Percentiles rank a stretch among this genome's conserved stretches.
Evolutionary conservation across 768 basidiomycete genomes (phyloP).

Genomic region (Hypholoma fasciculare): DNA sequence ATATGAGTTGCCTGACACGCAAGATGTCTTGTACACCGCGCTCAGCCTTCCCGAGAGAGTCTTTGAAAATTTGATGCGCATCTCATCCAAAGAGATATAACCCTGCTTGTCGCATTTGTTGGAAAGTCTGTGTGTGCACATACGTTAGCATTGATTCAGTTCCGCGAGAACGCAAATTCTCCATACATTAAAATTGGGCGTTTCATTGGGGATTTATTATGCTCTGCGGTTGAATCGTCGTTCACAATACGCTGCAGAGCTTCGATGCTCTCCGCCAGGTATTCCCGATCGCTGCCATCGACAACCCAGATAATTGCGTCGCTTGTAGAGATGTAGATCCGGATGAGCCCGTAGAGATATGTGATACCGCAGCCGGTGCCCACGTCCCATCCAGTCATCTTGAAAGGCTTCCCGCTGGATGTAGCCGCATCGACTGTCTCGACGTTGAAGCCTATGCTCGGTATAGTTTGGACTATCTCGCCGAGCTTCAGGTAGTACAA

Average conservation of each 20-base stretch:
- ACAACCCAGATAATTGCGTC: conserved; percentile 70
- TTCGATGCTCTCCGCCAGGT: conserved; percentile 52
- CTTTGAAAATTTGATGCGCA: conserved; percentile 33
- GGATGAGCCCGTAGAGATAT: conserved; percentile 34
- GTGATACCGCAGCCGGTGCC: conserved; percentile 50
- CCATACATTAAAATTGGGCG: conserved; percentile 33
- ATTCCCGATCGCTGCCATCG: conserved; percentile 51
- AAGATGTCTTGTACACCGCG: conserved; percentile 27
- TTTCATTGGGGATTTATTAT: not conserved
- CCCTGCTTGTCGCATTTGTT: conserved; percentile 65
- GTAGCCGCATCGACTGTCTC: conserved; percentile 45
- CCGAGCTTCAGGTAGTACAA: conserved; percentile 43
- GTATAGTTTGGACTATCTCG: conserved; percentile 37
- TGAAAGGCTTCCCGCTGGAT: conserved; percentile 32
- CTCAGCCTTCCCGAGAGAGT: conserved; percentile 28
- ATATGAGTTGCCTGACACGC: conserved; percentile 7
- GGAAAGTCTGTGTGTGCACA: conserved; percentile 38
- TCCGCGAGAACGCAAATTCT: not conserved
- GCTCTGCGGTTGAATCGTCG: conserved; percentile 1
- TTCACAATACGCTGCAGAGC: conserved; percentile 41
- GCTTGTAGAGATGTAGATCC: conserved; percentile 25
- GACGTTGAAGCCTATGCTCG: conserved; percentile 55
- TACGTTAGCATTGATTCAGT: not conserved
- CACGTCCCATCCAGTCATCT: conserved; percentile 62
- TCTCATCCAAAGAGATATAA: conserved; percentile 46